Percentiles rank a stretch among this genome's conserved stretches.
These are phyloP conservation scores for Dujonia santamariae DNA, from an alignment of 1,139 yeast species.

Conservation along the genomic window DNA sequence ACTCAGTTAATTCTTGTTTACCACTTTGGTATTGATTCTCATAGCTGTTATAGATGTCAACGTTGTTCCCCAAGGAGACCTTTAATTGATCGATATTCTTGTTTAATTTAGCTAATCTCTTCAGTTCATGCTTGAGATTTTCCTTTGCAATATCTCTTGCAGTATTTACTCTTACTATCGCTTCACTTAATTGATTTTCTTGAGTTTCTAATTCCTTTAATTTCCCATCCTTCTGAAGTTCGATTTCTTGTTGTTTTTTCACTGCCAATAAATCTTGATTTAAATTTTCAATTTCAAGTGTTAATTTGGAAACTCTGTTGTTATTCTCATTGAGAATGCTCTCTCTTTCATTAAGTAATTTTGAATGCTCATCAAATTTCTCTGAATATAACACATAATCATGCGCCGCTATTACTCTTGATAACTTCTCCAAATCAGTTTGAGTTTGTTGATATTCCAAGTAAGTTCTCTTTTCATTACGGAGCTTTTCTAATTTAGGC, in stretches of 20 bases:
- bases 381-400: conserved; percentile 53
- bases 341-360: conserved; percentile 34
- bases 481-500: conserved; percentile 80
- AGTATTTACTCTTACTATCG: conserved; percentile 66
- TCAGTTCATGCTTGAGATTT: conserved; percentile 50
- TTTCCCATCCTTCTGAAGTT: conserved; percentile 59
- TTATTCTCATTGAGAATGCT: conserved; percentile 33
- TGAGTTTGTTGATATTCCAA: conserved; percentile 85
- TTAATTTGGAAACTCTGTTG: conserved; percentile 40
- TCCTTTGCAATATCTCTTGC: conserved; percentile 55
- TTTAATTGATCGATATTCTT: conserved; percentile 17
- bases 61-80: conserved; percentile 26
- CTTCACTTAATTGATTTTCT: conserved; percentile 62
- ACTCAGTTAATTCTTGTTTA: conserved; percentile 37
- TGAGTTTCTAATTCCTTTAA: conserved; percentile 57
- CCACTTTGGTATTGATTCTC: conserved; percentile 41
- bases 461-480: conserved; percentile 78
- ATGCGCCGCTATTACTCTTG: conserved; percentile 74
- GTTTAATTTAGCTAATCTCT: conserved; percentile 15
- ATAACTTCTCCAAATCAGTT: conserved; percentile 71
- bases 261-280: conserved; percentile 60
- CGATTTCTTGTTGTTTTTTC: conserved; percentile 54
- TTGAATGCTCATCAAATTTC: conserved; percentile 40
- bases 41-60: conserved; percentile 22
- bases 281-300: conserved; percentile 56